Percentiles rank a stretch among this genome's conserved stretches.
Conservation (phyloP, 441 rosid species). For the Omphalea diandra region DNA sequence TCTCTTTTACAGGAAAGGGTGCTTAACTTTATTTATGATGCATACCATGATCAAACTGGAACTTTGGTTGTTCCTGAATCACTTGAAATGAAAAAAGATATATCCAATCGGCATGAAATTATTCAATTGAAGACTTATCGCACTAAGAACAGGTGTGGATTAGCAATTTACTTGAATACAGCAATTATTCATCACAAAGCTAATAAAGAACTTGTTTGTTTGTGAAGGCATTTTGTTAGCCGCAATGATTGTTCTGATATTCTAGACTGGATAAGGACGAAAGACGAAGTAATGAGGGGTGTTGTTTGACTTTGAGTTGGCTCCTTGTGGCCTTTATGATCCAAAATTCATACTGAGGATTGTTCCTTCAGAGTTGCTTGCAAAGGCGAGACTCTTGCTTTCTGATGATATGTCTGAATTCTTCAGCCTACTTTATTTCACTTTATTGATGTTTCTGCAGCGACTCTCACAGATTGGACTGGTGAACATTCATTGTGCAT, state of each 20-base stretch:
- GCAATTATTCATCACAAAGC: not conserved
- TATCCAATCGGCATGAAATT: slow-evolving; percentile 45
- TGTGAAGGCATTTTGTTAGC: slow-evolving; percentile 60
- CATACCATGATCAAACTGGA: slow-evolving; percentile 52
- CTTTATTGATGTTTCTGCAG: not conserved
- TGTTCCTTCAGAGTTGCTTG: not conserved
- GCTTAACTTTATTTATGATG: slow-evolving; percentile 55
- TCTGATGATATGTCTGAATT: not conserved
- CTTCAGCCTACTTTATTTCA: not conserved
- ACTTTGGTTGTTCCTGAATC: slow-evolving; percentile 51
- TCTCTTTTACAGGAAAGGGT: slow-evolving; percentile 55
- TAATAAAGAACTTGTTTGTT: slow-evolving; percentile 6
- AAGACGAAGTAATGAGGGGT: slow-evolving; percentile 32
- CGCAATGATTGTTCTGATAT: slow-evolving; percentile 64
- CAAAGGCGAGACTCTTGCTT: not conserved
- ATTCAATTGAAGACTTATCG: slow-evolving; percentile 61
- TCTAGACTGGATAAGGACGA: slow-evolving; percentile 65
- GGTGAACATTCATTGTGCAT: not conserved
- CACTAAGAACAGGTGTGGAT: slow-evolving; percentile 57
- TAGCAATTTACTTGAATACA: not conserved
- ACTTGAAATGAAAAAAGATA: slow-evolving; percentile 55
- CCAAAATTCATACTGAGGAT: not conserved
- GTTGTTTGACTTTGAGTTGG: slow-evolving; percentile 19
- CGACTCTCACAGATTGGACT: not conserved
- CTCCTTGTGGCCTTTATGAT: slow-evolving; percentile 2